Evolutionary conservation across 179 eudicot genomes (phyloP).

Genomic region (Beta macrorhiza): DNA sequence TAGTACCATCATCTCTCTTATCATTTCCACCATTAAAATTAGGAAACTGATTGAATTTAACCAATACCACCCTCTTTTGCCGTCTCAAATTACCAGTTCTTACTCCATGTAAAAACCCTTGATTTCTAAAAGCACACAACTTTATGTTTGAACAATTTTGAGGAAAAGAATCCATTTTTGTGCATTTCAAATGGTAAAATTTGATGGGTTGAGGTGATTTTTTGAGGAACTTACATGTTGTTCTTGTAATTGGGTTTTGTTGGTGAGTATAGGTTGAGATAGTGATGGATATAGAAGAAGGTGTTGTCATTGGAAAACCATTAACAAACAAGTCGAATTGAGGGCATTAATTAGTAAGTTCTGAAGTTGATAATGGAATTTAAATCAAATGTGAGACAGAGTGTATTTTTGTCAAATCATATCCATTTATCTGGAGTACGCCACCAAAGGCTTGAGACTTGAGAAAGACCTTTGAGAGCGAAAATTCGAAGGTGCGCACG

Average conservation of each 20-base stretch:
- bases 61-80: constrained; percentile 56
- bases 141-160: constrained; percentile 16
- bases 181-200: constrained; percentile 21
- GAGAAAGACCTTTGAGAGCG: neutral
- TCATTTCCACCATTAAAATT: constrained; percentile 46
- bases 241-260: constrained; percentile 28
- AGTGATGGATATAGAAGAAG: constrained; percentile 37
- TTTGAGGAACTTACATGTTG: constrained; percentile 15
- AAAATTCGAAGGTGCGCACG: no score
- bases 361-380: neutral
- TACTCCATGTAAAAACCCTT: constrained; percentile 30
- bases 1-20: constrained; percentile 41
- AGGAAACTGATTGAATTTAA: constrained; percentile 50
- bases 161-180: constrained; percentile 30
- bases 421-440: neutral
- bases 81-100: constrained; percentile 29
- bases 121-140: constrained; percentile 22
- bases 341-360: neutral
- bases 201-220: constrained; percentile 37
- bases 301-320: constrained; percentile 52
- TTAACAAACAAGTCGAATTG: constrained; percentile 3
- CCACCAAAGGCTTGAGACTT: neutral
- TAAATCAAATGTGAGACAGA: neutral
- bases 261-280: constrained; percentile 25
- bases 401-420: neutral